Conservation (phyloP, 345 rosid genomes). For the Corymbia maculata region DNA sequence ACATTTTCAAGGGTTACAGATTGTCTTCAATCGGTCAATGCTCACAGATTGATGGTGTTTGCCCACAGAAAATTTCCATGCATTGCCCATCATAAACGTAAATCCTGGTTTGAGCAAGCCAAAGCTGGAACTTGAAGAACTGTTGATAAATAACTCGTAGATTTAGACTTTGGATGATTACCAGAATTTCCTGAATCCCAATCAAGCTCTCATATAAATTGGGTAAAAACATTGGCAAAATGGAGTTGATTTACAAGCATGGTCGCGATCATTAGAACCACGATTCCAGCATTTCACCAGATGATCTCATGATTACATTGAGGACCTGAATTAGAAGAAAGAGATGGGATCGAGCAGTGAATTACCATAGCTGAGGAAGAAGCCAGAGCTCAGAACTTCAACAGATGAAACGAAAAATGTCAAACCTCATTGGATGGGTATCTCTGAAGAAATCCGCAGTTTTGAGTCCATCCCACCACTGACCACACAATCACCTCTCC, state of each 20-base stretch:
- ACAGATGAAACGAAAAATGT: not conserved
- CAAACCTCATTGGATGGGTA: constrained; percentile 18
- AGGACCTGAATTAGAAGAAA: not conserved
- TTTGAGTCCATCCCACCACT: constrained; percentile 91
- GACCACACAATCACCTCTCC: constrained; percentile 70
- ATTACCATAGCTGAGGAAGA: not conserved
- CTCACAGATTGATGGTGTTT: not conserved
- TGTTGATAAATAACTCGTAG: not conserved
- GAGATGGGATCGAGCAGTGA: not conserved
- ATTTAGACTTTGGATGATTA: not conserved
- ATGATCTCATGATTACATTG: not conserved
- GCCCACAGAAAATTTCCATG: not conserved
- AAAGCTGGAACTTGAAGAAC: not conserved
- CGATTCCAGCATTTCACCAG: not conserved
- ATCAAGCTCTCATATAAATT: not conserved
- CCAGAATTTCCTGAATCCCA: not conserved
- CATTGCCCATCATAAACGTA: not conserved
- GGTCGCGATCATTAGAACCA: not conserved
- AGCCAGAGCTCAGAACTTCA: not conserved
- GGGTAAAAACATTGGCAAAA: not conserved
- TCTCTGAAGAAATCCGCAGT: constrained; percentile 61
- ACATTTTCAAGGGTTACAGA: not conserved
- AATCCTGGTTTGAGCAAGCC: not conserved
- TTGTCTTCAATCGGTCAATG: not conserved
- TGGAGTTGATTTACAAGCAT: not conserved